phyloP scores from a whole-genome alignment of 2,329 filamentous ascomycete species.

The Arthrinium puccinioides region DNA sequence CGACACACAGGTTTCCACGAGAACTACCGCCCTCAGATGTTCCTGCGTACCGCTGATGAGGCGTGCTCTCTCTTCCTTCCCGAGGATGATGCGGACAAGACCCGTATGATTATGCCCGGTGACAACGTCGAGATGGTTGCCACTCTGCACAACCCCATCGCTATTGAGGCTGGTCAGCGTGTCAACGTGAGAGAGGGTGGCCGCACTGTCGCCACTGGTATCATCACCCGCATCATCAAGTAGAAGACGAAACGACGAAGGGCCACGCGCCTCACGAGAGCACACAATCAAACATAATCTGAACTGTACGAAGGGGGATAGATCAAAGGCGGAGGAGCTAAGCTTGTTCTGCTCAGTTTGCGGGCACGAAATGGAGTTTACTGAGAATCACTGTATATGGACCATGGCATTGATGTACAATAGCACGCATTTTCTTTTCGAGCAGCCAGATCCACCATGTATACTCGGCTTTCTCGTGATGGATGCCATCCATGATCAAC shows the following conservation, averaged over 20 bases:
- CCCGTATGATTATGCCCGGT: constrained; percentile 85
- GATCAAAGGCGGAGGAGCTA: constrained; percentile 1
- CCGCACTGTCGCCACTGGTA: constrained; percentile 76
- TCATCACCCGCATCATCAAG: constrained; percentile 66
- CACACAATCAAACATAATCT: constrained; percentile 1
- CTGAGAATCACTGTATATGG: constrained; percentile 7
- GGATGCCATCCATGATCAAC: no score
- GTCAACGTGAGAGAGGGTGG: constrained; percentile 99
- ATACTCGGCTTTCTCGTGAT: no score
- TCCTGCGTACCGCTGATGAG: constrained; percentile 85
- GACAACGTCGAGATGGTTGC: constrained; percentile 98
- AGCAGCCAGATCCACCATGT: constrained; percentile 12
- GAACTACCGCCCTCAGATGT: constrained; percentile 97
- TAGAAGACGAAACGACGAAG: constrained; percentile 31
- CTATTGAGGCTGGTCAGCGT: constrained; percentile 84
- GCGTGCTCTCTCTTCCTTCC: constrained; percentile 76
- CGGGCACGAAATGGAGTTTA: constrained; percentile 5
- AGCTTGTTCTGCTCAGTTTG: constrained; percentile 1
- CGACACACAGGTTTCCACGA: constrained; percentile 91
- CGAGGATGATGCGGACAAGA: constrained; percentile 66
- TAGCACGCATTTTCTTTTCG: constrained; percentile 11
- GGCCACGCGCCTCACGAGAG: constrained; percentile 1
- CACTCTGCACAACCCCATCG: constrained; percentile 76
- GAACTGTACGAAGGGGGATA: constrained; percentile 8
- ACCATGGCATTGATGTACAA: constrained; percentile 15